Evolutionary conservation across 441 rosid genomes (phyloP).

Genomic region (Euphorbia corollata): DNA sequence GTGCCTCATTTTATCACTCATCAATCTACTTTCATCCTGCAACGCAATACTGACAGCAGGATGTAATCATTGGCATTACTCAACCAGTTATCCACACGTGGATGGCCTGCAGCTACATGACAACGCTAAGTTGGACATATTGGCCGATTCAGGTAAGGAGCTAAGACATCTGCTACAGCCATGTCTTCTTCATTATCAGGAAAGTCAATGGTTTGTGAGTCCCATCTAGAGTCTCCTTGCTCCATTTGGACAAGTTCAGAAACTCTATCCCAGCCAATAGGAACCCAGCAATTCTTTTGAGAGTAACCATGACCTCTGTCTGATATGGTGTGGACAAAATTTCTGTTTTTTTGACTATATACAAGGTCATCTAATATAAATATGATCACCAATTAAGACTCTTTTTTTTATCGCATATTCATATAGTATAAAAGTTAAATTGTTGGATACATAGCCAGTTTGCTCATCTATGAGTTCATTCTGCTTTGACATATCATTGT

Average conservation of each 20-base stretch:
- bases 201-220: slow-evolving; percentile 37
- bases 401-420: too few relatives aligned
- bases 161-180: slow-evolving; percentile 82
- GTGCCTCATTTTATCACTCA: slow-evolving; percentile 87
- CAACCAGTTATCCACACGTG: slow-evolving; percentile 57
- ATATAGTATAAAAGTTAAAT: too few relatives aligned
- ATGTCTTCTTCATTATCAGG: slow-evolving; percentile 51
- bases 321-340: not conserved
- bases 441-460: too few relatives aligned
- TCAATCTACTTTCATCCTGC: slow-evolving; percentile 74
- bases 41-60: slow-evolving; percentile 85
- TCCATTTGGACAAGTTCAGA: slow-evolving; percentile 57
- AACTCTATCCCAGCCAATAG: slow-evolving; percentile 89
- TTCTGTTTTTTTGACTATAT: slow-evolving; percentile 31
- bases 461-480: too few relatives aligned
- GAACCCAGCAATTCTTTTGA: slow-evolving; percentile 38
- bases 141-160: slow-evolving; percentile 86
- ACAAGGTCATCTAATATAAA: slow-evolving; percentile 21
- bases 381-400: too few relatives aligned
- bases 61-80: slow-evolving; percentile 79
- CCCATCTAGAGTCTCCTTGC: slow-evolving; percentile 65
- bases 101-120: slow-evolving; percentile 59
- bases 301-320: not conserved
- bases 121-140: slow-evolving; percentile 94
- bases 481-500: too few relatives aligned